Evolutionary conservation across 2,329 filamentous ascomycete genomes (phyloP), one percentile per base, ranked within the genome.

Genomic region (Fusarium torreyae): DNA sequence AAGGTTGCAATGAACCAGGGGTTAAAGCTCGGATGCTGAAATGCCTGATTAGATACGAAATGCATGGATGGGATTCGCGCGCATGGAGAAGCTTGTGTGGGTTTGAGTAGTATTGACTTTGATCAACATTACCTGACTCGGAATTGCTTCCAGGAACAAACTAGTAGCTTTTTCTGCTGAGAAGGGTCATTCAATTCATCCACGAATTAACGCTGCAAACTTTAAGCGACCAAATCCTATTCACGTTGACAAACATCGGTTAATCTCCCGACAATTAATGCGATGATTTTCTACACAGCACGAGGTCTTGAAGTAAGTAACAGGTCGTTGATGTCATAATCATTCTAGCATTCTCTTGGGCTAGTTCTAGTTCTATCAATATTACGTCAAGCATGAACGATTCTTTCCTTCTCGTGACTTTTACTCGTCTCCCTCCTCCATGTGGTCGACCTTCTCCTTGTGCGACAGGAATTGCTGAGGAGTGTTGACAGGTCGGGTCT

Each of bases 361-460:
- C 34, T 15, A 36, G 34, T 36, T 56, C 54, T 57, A 51, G 58
- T 44, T 61, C 39, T 62, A 45, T 62, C 45, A 49, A 36, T 49
- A 46, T 56, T 45, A 28, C 51, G 26, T 46, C 53, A 45, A 36
- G 34, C 34, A 15, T 36, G 43, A 46, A 63, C 42, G 56, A 49
- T 57, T 40, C 38, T 38, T 74, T 72, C n/a, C 53, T 43, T 33
- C 38, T 55, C 7, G 50, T 64, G 7, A 57, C 66, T 15, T 33
- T 36, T 43, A 63, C 11, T 64, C 61, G 0, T 68, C 44, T 2
- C 61, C 20, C 3, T 55, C 26, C 18, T 70, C 68, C 7, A 70
- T 2, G 20, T 70, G 68, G 20, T 52, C 44, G 1, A 40, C 60
- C 46, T 70, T 70, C 5, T 61, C 55, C 63, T 70, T 70, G 42